Base-by-base conservation (phyloP, 306 rosid species). In the Cyamopsis tetragonoloba region DNA sequence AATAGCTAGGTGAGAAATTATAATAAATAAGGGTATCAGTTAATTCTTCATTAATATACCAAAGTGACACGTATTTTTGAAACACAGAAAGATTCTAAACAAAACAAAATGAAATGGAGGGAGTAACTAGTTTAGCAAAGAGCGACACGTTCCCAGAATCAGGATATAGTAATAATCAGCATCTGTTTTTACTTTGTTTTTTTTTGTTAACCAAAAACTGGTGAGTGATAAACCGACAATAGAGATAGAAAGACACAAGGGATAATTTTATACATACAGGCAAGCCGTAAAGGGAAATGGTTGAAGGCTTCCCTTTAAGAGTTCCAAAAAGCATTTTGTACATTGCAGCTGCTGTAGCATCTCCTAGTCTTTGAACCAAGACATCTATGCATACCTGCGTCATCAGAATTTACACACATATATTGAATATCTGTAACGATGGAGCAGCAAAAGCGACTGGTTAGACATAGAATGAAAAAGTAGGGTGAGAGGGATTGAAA, bases 261-360 rank as follows among this genome's bases (percentile, higher is more conserved):
- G 28, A 48, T 43, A 47, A 49, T 68, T 34, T 68, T 23, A 69
- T 27, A 70, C 96, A 19, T 90, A 90, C 99, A 18, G 97, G 99
- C 37, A 90, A 37, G 67, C 95, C 92, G 32, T 86, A 86, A 43
- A 90, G 80, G 32, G 96, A 86, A 56, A 85, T 76, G 3, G 86
- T 78, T 19, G 99, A 86, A 14, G 95, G 70, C 63, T 73, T 88
- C 59, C 89, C 95, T 17, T 83, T 68, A 41, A 83, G 81, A 37
- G 84, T 42, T 72, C 79, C 80, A 54, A 79, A 84, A 70, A 90
- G 92, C 58, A 93, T 80, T 79, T 88, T 90, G 84, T 85, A 93
- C 84, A 93, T 86, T 71, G 87, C 99, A 32, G 97, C 99, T 18
- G 99, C 99, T 6, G 99, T 37, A 66, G 96, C 99, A 68, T 93